phyloP scores from a whole-genome alignment of 768 basidiomycete species.

The Leccinum barrowsii region DNA sequence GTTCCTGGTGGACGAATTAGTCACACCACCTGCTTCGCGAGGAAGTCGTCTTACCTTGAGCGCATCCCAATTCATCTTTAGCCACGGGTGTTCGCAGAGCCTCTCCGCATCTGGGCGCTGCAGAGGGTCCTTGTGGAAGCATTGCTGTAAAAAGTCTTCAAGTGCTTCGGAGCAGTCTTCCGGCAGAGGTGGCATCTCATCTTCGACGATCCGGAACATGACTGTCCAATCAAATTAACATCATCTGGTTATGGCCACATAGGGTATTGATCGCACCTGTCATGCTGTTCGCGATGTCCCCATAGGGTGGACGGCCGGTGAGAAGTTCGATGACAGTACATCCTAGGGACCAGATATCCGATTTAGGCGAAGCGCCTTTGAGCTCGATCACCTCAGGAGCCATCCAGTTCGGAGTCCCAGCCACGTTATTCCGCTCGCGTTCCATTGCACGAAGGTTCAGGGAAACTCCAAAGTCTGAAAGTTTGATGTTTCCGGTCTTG shows the following conservation, averaged over 20 bases:
- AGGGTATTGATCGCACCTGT: constrained; percentile 54
- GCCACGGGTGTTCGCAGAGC: constrained; percentile 90
- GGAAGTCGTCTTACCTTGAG: constrained; percentile 54
- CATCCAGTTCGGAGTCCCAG: constrained; percentile 99
- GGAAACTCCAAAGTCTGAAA: constrained; percentile 97
- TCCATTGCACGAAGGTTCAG: constrained; percentile 92
- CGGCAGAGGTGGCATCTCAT: constrained; percentile 84
- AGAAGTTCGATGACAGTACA: constrained; percentile 94
- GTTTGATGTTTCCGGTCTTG: constrained; percentile 95
- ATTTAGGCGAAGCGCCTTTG: constrained; percentile 88
- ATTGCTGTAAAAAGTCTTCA: constrained; percentile 75
- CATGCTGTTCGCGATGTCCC: constrained; percentile 87
- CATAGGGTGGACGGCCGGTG: constrained; percentile 89
- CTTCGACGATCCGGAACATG: constrained; percentile 97
- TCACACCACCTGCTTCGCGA: background rate
- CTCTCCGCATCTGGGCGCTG: constrained; percentile 80
- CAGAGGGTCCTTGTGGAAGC: constrained; percentile 86
- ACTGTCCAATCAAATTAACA: constrained; percentile 44
- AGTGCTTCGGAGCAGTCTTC: constrained; percentile 73
- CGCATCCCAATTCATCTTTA: constrained; percentile 75
- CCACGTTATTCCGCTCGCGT: constrained; percentile 77
- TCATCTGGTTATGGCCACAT: background rate
- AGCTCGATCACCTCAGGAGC: constrained; percentile 97
- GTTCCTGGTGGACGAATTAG: constrained; percentile 44
- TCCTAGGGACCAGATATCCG: constrained; percentile 94